These are phyloP conservation scores for Colletotrichum simmondsii DNA, from an alignment of 2,329 filamentous ascomycete species.

Conservation along the genomic window DNA sequence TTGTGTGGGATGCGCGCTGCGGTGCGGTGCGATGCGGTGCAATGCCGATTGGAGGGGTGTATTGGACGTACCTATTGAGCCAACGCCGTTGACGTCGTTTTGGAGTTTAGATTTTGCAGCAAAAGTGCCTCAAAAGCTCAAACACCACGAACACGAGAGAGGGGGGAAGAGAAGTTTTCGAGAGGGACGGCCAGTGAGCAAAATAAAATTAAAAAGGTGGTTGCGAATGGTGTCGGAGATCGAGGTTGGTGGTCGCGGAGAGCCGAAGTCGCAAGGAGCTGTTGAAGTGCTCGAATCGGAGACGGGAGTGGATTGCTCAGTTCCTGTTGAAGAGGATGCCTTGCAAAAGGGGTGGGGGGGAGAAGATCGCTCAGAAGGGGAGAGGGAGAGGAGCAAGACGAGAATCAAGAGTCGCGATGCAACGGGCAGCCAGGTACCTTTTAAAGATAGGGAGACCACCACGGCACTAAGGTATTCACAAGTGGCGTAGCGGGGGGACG, in stretches of 20 bases:
- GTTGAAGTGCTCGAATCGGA: constrained; percentile 33
- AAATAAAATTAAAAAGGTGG: background rate
- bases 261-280: constrained; percentile 33
- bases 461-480: no score
- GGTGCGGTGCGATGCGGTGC: background rate
- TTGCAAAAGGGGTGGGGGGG: background rate
- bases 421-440: constrained; percentile 26
- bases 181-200: background rate
- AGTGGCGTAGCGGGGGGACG: background rate
- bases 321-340: constrained; percentile 32
- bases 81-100: constrained; percentile 28
- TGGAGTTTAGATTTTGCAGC: constrained; percentile 3
- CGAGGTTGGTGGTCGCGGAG: constrained; percentile 28
- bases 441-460: constrained; percentile 23
- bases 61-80: constrained; percentile 9
- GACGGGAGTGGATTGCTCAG: constrained; percentile 11
- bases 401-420: constrained; percentile 22
- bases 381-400: background rate
- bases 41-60: constrained; percentile 19
- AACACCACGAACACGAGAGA: background rate
- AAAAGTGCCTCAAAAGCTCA: background rate
- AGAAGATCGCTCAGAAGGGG: background rate
- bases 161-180: background rate
- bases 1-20: constrained; percentile 12
- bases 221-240: constrained; percentile 28